Base-by-base conservation (phyloP, 2,329 filamentous ascomycete genomes). In the Sclerotinia glacialis region DNA sequence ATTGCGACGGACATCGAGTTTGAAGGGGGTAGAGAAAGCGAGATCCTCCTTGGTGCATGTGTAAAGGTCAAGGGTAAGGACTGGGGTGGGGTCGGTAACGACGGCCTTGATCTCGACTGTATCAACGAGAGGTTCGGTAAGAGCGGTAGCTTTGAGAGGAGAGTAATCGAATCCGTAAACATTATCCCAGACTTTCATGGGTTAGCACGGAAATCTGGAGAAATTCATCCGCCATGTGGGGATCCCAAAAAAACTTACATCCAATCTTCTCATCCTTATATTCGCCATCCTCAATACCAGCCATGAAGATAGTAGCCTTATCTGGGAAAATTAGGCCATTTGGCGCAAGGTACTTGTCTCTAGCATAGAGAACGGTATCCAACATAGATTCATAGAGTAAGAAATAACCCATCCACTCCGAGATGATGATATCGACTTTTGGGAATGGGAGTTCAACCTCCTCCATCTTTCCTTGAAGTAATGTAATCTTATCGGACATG, bases 181-280 rank as follows among this genome's bases (percentile, higher is more conserved):
- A 76, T 97, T 97, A 78, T 98, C 93, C 95, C 95, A 99, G 85
- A 98, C 94, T 98, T 70, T n/a, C 5, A 42, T n/a, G 65, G 21
- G 12, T 58, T 37, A 46, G 40, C 49, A 40, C 55, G 42, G n/a
- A 42, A 23, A 37, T 40, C 31, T 53, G n/a, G 23, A n/a, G 62
- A 56, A 21, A 58, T 52, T 64, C 23, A 23, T 5, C n/a, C 14
- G 3, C 42, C 9, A 56, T n/a, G 3, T 42, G 12, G 1, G 12
- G 5, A 60, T 42, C 12, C n/a, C 14, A 8, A 5, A 14, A 60
- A 56, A 63, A 81, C 92, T 83, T 80, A 98, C 94, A 99, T 80
- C 93, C 94, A 76, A 99, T 99, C 86, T 99, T 99, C 83, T 99
- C 95, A 71, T 98, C 94, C 85, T 98, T 98, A 86, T 99, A 99